Percentiles rank a stretch among this genome's conserved stretches.
Evolutionary conservation across 73 alveolate species (phyloP).

Genomic region (Tetrahymena thermophila): DNA sequence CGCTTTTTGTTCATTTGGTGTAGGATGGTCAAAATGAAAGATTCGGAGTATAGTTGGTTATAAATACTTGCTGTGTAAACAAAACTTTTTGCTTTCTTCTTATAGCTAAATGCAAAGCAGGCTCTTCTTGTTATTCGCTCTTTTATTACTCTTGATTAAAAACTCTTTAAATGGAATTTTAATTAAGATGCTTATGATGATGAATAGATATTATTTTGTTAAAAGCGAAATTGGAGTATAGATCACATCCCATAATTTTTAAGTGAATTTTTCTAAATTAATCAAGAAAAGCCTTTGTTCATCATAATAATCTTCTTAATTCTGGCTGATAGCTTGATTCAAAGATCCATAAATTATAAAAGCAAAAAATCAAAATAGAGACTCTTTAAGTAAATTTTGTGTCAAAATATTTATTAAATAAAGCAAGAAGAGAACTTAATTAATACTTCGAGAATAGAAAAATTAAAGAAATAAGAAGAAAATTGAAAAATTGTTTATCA

Average conservation of each 20-base stretch:
- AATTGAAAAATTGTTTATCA: background rate
- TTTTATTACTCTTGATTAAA: background rate
- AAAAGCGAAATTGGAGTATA: background rate
- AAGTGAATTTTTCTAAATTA: background rate
- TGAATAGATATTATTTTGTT: background rate
- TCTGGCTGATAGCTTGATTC: background rate
- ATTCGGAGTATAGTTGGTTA: background rate
- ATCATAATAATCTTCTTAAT: background rate
- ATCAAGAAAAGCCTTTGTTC: background rate
- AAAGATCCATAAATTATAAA: background rate
- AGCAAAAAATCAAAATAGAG: background rate
- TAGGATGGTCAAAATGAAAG: background rate
- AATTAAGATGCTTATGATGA: background rate
- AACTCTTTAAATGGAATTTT: background rate
- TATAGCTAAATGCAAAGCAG: background rate
- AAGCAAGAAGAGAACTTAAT: background rate
- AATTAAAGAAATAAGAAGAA: background rate
- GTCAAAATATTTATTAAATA: background rate
- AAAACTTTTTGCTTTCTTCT: background rate
- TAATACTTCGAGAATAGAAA: background rate
- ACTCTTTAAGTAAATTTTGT: background rate
- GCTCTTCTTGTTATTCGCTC: background rate
- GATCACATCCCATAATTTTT: background rate
- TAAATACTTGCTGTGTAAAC: background rate
- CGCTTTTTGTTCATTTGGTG: background rate